Evolutionary conservation across 768 basidiomycete genomes (phyloP).

Genomic region (Phlebiopsis flavidoalba): DNA sequence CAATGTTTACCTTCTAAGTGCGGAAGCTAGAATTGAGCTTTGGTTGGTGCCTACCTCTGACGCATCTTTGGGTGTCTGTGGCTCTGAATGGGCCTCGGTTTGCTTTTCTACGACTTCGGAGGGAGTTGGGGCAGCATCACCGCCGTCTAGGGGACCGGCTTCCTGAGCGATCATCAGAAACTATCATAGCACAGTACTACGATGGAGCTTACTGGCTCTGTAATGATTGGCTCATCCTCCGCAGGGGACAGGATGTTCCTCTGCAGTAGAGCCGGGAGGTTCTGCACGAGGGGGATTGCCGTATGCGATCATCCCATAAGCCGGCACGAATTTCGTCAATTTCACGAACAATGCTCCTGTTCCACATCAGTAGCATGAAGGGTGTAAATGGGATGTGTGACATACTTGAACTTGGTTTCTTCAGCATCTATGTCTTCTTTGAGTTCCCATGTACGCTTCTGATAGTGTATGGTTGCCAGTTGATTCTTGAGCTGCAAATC

Average conservation of each 20-base stretch:
- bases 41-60: too few relatives aligned
- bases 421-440: conserved; percentile 65
- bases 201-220: too few relatives aligned
- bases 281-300: not conserved
- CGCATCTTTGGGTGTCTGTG: not conserved
- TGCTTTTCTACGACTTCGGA: not conserved
- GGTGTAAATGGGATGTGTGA: not conserved
- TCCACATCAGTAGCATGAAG: not conserved
- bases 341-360: conserved; percentile 62
- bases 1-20: too few relatives aligned
- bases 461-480: conserved; percentile 74
- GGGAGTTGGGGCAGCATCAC: not conserved
- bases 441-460: conserved; percentile 64
- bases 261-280: too few relatives aligned
- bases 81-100: not conserved
- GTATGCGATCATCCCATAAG: conserved; percentile 52
- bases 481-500: conserved; percentile 60
- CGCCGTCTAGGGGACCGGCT: not conserved
- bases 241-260: too few relatives aligned
- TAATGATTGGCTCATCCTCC: too few relatives aligned
- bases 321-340: conserved; percentile 75
- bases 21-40: too few relatives aligned
- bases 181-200: too few relatives aligned
- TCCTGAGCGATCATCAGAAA: too few relatives aligned
- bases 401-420: conserved; percentile 76